Percentiles rank a stretch among this genome's conserved stretches.
Conservation (phyloP, 345 rosid species). For the Hibiscus trionum region DNA sequence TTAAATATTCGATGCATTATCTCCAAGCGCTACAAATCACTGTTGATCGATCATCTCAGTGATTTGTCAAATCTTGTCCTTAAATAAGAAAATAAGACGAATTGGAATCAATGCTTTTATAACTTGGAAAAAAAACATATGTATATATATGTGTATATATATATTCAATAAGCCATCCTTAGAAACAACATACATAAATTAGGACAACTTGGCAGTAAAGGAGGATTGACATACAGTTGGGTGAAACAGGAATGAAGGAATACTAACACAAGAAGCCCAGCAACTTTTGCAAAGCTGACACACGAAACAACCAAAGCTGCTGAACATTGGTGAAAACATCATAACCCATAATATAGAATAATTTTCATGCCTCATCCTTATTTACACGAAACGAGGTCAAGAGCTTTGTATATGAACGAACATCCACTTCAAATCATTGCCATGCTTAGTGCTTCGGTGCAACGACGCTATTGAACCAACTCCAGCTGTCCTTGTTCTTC, state of each 20-base stretch:
- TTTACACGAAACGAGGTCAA: slow-evolving; percentile 20
- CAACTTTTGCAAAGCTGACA: slow-evolving; percentile 31
- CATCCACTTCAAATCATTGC: slow-evolving; percentile 16
- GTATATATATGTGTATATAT: slow-evolving; percentile 6
- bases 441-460: slow-evolving; percentile 27
- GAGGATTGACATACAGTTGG: slow-evolving; percentile 21
- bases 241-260: slow-evolving; percentile 29
- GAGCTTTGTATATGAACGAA: slow-evolving; percentile 16
- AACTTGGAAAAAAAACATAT: background rate
- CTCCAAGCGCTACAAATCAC: background rate
- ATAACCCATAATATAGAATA: slow-evolving; percentile 24
- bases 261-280: slow-evolving; percentile 25
- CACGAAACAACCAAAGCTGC: slow-evolving; percentile 29
- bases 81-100: background rate
- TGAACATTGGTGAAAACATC: slow-evolving; percentile 25
- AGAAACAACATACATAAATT: slow-evolving; percentile 19
- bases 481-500: slow-evolving; percentile 34
- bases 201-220: slow-evolving; percentile 15
- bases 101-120: background rate
- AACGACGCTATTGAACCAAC: slow-evolving; percentile 29
- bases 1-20: background rate
- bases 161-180: slow-evolving; percentile 24
- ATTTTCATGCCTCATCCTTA: slow-evolving; percentile 22
- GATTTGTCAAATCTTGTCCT: background rate
- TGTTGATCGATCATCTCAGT: background rate